These are phyloP conservation scores for Ustilago hordei DNA, from an alignment of 1,284 basidiomycete species.

Conservation along the genomic window DNA sequence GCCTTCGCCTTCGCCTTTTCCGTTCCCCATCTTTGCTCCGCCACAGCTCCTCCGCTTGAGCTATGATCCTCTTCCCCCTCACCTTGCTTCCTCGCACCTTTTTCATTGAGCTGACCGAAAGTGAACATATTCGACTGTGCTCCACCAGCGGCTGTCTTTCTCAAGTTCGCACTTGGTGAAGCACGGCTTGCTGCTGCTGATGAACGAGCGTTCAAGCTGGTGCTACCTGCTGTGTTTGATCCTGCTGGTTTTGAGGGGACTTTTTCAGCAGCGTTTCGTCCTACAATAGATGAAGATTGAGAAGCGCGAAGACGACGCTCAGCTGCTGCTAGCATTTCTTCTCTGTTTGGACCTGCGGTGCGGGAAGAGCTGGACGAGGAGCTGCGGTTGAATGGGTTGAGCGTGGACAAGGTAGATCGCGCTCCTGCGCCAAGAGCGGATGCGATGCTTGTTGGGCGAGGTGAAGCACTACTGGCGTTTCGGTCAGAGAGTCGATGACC, in stretches of 20 bases:
- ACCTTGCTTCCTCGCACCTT: neutral
- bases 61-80: slow-evolving; percentile 44
- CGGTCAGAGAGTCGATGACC: slow-evolving; percentile 31
- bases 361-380: slow-evolving; percentile 9
- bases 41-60: slow-evolving; percentile 52
- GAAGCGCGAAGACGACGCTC: slow-evolving; percentile 48
- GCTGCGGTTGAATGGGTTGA: slow-evolving; percentile 41
- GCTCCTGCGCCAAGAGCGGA: slow-evolving; percentile 39
- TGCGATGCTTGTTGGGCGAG: slow-evolving; percentile 27
- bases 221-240: slow-evolving; percentile 19
- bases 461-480: slow-evolving; percentile 2
- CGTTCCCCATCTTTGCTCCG: slow-evolving; percentile 41
- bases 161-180: slow-evolving; percentile 18
- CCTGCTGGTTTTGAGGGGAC: slow-evolving; percentile 17
- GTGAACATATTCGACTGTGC: slow-evolving; percentile 32
- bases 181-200: slow-evolving; percentile 5
- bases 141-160: slow-evolving; percentile 30
- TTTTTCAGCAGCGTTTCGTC: slow-evolving; percentile 44
- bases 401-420: slow-evolving; percentile 15
- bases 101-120: slow-evolving; percentile 40
- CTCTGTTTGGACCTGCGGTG: slow-evolving; percentile 29
- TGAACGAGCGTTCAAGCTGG: slow-evolving; percentile 31
- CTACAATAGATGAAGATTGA: slow-evolving; percentile 48
- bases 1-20: slow-evolving; percentile 30
- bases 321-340: slow-evolving; percentile 57